Base-by-base conservation (phyloP, 2,329 filamentous ascomycete genomes). In the Harringtonia lauricola region DNA sequence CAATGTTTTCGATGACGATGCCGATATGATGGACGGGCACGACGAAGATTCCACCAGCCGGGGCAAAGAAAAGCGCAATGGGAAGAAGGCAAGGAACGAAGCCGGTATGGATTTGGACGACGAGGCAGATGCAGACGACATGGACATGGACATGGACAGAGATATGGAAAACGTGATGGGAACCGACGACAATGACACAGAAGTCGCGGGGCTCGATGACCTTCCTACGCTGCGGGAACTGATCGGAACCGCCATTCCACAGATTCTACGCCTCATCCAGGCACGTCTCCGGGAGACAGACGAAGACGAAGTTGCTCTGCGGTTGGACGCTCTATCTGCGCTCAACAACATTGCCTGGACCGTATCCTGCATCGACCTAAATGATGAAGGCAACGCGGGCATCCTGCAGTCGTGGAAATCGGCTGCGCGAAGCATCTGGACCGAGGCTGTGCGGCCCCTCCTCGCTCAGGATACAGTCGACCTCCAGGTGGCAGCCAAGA, bases 281-380 rank as follows among this genome's bases (percentile, higher is more conserved):
- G 57, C 67, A 8, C 57, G 61, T 12, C 59, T 65, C 10, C 21
- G 41, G 17, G 14, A 13, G 14, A 8, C 24, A 17, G 44, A 42
- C 21, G 30, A 54, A 57, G 10, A 60, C 63, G 43, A 68, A 18
- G 64, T 68, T 26, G 54, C 61, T 15, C 56, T 81, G 34, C 74
- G 74, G 49, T 59, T 59, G 18, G 68, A 72, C 50, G 72, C 79
- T 17, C 60, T 83, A 21, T 72, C 74, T 2, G 71, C 76, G 15
- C 66, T 84, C 46, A 81, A 76, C 64, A 83, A 83, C 59, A 73
- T 83, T 42, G 67, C 79, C 42, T 83, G 80, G 78, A 79, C 78
- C 12, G 64, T 81, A 34, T 78, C 75, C 9, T 71, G 72, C 52
- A 63, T 79, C 51, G 76, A 80, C 58, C 78, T 79, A 53, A 64